Base-by-base conservation (phyloP, 306 rosid genomes). In the Coriaria nepalensis region DNA sequence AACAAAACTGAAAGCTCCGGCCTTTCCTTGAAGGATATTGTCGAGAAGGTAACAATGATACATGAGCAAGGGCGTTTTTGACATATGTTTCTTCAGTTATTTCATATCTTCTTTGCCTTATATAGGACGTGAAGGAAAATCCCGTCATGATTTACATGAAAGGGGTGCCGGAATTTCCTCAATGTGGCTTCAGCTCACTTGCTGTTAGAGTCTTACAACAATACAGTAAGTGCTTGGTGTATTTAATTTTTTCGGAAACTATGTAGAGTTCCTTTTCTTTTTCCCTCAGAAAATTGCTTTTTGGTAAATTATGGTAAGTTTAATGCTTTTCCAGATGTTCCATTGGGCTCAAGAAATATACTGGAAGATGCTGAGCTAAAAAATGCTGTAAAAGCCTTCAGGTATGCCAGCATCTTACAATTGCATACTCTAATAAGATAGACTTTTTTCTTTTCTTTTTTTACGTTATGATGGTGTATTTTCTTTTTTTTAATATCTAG, bases 131-230 rank as follows among this genome's bases (percentile, higher is more conserved):
- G 42, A 83, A 75, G 76, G 71, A 70, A 10, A 82, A 86, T 61
- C 82, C 92, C 4, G 76, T 86, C 8, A 79, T 82, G 96, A 43
- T 82, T 61, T 87, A 79, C 66, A 82, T 79, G 96, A 82, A 82
- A 67, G 94, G 96, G 15, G 75, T 79, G 32, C 96, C 84, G 9
- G 83, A 77, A 8, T 51, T 60, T 60, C 94, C 94, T 46, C 83
- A 75, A 49, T 87, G 96, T 64, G 87, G 96, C 43, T 87, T 82
- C 58, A 82, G 94, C 69, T 71, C 84, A 35, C 81, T 87, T 33
- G 96, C 94, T 33, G 84, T 82, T 20, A 77, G 74, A 67, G 84
- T 82, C 40, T 67, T 87, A 52, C 71, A 73, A 37, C 78, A 10
- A 5, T 79, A 82, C 58, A 45, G 94, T 82, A 54, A 52, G 85